Evolutionary conservation across 805 yeast genomes (phyloP).

Genomic region (Brettanomyces custersianus): DNA sequence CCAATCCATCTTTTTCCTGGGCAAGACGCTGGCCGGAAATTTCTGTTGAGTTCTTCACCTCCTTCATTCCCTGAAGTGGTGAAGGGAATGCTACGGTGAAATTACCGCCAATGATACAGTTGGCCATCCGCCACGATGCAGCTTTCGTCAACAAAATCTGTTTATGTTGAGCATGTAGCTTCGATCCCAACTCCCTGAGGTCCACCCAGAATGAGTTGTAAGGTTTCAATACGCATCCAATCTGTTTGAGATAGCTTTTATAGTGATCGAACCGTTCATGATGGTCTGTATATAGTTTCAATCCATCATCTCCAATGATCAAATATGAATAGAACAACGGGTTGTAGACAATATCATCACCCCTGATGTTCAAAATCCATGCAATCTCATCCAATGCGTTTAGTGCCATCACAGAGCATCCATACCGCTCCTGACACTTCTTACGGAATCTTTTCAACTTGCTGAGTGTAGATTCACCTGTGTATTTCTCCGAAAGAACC

Average conservation of each 20-base stretch:
- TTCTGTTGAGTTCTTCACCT: conserved; percentile 41
- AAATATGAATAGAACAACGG: conserved; percentile 46
- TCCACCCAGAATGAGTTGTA: conserved; percentile 40
- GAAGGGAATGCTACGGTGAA: conserved; percentile 35
- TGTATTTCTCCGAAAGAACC: conserved; percentile 39
- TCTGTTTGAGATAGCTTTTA: conserved; percentile 30
- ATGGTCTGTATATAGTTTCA: conserved; percentile 34
- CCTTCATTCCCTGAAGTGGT: conserved; percentile 48
- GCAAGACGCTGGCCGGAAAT: conserved; percentile 41
- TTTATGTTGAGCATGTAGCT: conserved; percentile 9
- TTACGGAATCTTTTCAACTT: conserved; percentile 45
- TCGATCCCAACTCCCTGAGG: conserved; percentile 28
- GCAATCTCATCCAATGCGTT: conserved; percentile 76
- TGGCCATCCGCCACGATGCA: conserved; percentile 62
- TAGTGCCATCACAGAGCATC: conserved; percentile 25
- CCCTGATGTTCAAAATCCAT: conserved; percentile 80
- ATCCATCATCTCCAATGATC: conserved; percentile 31
- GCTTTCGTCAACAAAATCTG: conserved; percentile 44
- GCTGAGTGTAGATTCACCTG: conserved; percentile 55
- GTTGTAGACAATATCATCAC: conserved; percentile 42
- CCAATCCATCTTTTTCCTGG: conserved; percentile 51
- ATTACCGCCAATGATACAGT: conserved; percentile 33
- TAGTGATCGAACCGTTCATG: conserved; percentile 31
- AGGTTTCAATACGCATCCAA: conserved; percentile 33
- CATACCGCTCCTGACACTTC: conserved; percentile 25